Evolutionary conservation across 2,329 filamentous ascomycete genomes (phyloP).

Genomic region (Aspergillus sp.): DNA sequence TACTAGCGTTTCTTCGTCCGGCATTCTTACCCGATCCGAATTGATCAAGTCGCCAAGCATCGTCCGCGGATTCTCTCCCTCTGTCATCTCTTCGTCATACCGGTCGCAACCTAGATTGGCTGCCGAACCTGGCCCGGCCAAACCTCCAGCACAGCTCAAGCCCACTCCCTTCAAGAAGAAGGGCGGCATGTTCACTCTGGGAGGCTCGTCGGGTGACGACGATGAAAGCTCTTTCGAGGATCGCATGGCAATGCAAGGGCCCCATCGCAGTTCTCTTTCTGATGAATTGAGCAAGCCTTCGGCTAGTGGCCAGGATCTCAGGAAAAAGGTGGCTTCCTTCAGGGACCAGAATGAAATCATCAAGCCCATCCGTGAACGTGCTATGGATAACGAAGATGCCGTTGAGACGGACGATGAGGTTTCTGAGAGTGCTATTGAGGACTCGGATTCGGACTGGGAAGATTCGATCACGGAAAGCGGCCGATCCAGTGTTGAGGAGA

Average conservation of each 20-base stretch:
- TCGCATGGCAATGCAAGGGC: constrained; percentile 56
- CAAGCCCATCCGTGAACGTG: constrained; percentile 59
- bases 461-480: constrained; percentile 77
- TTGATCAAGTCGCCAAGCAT: constrained; percentile 66
- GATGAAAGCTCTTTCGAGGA: constrained; percentile 73
- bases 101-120: constrained; percentile 62
- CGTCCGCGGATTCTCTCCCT: constrained; percentile 82
- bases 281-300: constrained; percentile 54
- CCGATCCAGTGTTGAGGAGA: constrained; percentile 79
- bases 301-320: constrained; percentile 34
- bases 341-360: constrained; percentile 73
- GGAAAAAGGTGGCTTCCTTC: constrained; percentile 80
- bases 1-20: constrained; percentile 61
- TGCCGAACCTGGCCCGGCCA: constrained; percentile 52
- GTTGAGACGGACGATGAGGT: constrained; percentile 67
- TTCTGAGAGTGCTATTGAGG: constrained; percentile 80
- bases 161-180: constrained; percentile 63
- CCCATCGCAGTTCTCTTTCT: constrained; percentile 57
- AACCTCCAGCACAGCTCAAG: constrained; percentile 63
- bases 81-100: constrained; percentile 69
- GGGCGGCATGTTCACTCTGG: constrained; percentile 68
- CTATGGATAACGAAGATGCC: constrained; percentile 57
- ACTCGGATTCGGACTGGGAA: constrained; percentile 64
- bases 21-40: constrained; percentile 47
- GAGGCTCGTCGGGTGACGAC: constrained; percentile 84